These are phyloP conservation scores for Aspergillus glaucus DNA, from an alignment of 2,329 filamentous ascomycete species.

Conservation along the genomic window DNA sequence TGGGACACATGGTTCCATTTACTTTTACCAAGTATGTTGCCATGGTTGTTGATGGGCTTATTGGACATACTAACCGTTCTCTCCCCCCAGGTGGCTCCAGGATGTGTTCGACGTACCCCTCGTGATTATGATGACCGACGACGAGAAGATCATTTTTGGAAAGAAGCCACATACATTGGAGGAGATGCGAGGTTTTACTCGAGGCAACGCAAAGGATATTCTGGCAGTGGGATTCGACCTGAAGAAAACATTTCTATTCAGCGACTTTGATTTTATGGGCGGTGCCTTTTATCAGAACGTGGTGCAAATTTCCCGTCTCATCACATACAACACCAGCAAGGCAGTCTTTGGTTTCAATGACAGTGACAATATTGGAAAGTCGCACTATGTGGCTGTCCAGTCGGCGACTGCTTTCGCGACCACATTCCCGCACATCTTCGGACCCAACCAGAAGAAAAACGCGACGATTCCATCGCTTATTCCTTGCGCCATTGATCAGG, in stretches of 20 bases:
- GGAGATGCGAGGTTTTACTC: background rate
- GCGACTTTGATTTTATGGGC: slow-evolving; percentile 66
- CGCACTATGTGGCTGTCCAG: slow-evolving; percentile 24
- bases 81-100: slow-evolving; percentile 60
- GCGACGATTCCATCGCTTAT: slow-evolving; percentile 76
- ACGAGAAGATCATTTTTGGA: background rate
- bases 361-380: slow-evolving; percentile 26
- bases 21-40: slow-evolving; percentile 62
- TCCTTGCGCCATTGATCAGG: slow-evolving; percentile 63
- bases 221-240: slow-evolving; percentile 67
- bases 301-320: slow-evolving; percentile 50
- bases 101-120: slow-evolving; percentile 85
- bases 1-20: slow-evolving; percentile 82
- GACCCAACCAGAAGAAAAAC: slow-evolving; percentile 58
- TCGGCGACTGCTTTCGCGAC: slow-evolving; percentile 52
- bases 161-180: background rate
- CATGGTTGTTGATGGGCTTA: no score
- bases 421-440: slow-evolving; percentile 81
- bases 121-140: background rate
- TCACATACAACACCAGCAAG: slow-evolving; percentile 55
- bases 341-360: slow-evolving; percentile 53
- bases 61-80: background rate
- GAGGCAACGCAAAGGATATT: slow-evolving; percentile 36
- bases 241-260: slow-evolving; percentile 87
- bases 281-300: slow-evolving; percentile 61